Conservation (phyloP, 2,329 filamentous ascomycete species). For the Gnomoniopsis sp. region DNA sequence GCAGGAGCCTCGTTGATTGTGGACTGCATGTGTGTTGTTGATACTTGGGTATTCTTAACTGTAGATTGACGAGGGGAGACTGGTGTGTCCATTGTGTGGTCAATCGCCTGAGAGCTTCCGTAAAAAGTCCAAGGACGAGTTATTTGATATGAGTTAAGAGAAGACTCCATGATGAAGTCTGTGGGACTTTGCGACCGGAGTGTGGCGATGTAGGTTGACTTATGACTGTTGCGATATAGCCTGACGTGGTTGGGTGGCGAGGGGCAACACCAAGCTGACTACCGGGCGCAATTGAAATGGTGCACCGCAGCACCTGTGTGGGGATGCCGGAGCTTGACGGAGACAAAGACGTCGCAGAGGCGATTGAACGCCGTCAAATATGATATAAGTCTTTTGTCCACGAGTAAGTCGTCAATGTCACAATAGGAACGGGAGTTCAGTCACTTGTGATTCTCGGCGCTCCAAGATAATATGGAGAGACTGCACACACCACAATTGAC, state of each 20-base stretch:
- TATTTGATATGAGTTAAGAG: background rate
- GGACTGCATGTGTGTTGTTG: conserved; percentile 11
- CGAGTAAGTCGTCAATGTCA: no score
- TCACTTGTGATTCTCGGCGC: background rate
- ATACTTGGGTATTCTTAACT: no score
- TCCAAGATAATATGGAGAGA: background rate
- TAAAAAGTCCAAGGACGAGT: background rate
- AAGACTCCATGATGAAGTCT: background rate
- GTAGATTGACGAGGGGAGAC: background rate
- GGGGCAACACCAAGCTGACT: background rate
- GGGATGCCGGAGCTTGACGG: background rate
- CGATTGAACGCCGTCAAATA: background rate
- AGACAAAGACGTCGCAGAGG: conserved; percentile 2
- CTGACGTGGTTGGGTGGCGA: background rate
- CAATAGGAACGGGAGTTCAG: background rate
- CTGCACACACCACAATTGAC: background rate
- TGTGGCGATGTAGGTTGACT: background rate
- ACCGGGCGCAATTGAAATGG: background rate
- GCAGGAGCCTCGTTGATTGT: conserved; percentile 44
- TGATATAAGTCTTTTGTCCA: background rate
- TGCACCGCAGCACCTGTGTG: background rate
- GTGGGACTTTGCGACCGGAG: background rate
- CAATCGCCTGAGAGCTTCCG: background rate
- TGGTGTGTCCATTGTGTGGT: background rate
- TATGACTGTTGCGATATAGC: background rate